Evolutionary conservation across 2,329 filamentous ascomycete genomes (phyloP).

Genomic region (Rhinocladiella similis): DNA sequence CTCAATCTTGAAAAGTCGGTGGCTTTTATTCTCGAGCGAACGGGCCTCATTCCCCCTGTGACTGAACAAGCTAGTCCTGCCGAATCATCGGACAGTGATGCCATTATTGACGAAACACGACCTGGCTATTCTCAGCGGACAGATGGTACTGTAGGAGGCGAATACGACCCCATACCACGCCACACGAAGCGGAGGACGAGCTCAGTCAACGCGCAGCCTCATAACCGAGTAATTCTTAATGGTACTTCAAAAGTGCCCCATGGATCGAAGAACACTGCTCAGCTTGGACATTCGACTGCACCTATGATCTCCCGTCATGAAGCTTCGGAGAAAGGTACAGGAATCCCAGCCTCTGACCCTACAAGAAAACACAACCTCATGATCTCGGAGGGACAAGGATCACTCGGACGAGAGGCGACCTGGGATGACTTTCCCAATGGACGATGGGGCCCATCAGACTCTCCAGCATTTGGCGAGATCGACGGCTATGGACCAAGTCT

Average conservation of each 20-base stretch:
- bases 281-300: not conserved
- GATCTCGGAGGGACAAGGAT: conserved; percentile 90
- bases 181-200: conserved; percentile 63
- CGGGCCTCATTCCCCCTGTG: conserved; percentile 70
- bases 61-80: conserved; percentile 25
- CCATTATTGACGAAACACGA: conserved; percentile 44
- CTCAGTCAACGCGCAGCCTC: conserved; percentile 78
- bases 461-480: conserved; percentile 92
- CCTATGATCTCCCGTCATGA: conserved; percentile 49
- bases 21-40: conserved; percentile 84
- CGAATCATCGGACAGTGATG: conserved; percentile 44
- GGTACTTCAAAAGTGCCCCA: conserved; percentile 51
- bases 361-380: conserved; percentile 81
- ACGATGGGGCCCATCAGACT: conserved; percentile 89
- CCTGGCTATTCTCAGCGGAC: not conserved
- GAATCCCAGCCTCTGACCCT: conserved; percentile 70
- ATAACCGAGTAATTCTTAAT: conserved; percentile 83
- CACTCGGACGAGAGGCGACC: conserved; percentile 87
- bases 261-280: conserved; percentile 30
- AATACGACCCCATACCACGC: conserved; percentile 28
- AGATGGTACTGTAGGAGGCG: not conserved
- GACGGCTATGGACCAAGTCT: conserved; percentile 97
- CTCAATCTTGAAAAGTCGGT: conserved; percentile 85
- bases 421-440: conserved; percentile 99
- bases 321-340: conserved; percentile 73